These are phyloP conservation scores for Taphrina betulina DNA, from an alignment of 1,139 yeast species.

Conservation along the genomic window DNA sequence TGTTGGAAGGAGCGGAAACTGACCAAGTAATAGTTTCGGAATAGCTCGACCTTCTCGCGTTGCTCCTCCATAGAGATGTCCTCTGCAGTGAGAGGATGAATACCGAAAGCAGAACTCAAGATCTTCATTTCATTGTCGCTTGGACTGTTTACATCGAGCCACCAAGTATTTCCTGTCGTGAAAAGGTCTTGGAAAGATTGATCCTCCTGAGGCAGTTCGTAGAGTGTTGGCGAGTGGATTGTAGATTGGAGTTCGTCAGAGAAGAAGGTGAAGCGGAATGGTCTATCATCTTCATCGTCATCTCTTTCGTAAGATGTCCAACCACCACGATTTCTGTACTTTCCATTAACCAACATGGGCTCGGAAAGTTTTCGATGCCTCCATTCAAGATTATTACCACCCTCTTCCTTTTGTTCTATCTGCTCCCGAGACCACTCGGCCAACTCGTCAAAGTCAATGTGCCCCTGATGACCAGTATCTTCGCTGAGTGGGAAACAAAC, in stretches of 20 bases:
- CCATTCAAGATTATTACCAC: constrained; percentile 37
- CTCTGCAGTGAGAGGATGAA: constrained; percentile 93
- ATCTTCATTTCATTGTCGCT: constrained; percentile 97
- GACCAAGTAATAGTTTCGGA: constrained; percentile 83
- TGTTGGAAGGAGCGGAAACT: constrained; percentile 92
- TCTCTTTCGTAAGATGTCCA: constrained; percentile 23
- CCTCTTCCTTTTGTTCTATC: constrained; percentile 28
- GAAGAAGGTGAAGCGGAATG: constrained; percentile 80
- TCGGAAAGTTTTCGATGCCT: constrained; percentile 32
- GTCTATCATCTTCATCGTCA: constrained; percentile 43
- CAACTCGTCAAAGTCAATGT: constrained; percentile 34
- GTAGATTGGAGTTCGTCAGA: constrained; percentile 86
- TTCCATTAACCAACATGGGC: constrained; percentile 39
- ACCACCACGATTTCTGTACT: constrained; percentile 24
- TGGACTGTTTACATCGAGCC: constrained; percentile 91
- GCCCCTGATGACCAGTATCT: constrained; percentile 26
- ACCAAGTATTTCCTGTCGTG: constrained; percentile 43
- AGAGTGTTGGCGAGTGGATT: constrained; percentile 81
- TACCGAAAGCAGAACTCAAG: constrained; percentile 82
- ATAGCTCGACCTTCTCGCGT: constrained; percentile 90
- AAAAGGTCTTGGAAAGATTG: constrained; percentile 55
- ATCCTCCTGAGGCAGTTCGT: constrained; percentile 54
- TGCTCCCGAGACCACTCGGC: constrained; percentile 33
- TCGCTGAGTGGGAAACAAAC: constrained; percentile 35
- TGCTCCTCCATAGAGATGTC: constrained; percentile 93